Conservation (phyloP, 2,329 filamentous ascomycete genomes). For the Elsinoe batatas region DNA sequence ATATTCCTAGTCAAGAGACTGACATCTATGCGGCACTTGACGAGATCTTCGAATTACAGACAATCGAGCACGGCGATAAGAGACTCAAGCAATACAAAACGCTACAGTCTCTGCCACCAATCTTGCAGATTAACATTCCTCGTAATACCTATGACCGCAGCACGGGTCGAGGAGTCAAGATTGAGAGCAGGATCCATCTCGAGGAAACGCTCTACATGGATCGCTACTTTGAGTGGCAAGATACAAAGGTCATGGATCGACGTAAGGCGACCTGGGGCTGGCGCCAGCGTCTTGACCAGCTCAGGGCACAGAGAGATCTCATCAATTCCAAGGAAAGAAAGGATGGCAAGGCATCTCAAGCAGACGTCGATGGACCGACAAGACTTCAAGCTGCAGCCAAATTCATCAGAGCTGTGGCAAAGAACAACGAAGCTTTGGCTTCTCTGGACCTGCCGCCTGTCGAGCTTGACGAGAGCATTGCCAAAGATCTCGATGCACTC, state of each 20-base stretch:
- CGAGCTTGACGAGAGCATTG: constrained; percentile 33
- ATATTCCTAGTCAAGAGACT: constrained; percentile 47
- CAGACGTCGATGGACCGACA: constrained; percentile 22
- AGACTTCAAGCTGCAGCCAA: constrained; percentile 27
- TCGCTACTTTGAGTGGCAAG: constrained; percentile 64
- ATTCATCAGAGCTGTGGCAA: constrained; percentile 35
- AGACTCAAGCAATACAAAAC: constrained; percentile 56
- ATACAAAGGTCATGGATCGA: constrained; percentile 51
- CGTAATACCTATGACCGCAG: constrained; percentile 56
- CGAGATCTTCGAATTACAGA: constrained; percentile 71
- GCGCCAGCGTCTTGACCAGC: constrained; percentile 47
- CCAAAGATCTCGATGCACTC: constrained; percentile 36
- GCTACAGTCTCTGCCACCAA: constrained; percentile 55
- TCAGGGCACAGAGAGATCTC: constrained; percentile 24
- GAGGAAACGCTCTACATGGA: constrained; percentile 77
- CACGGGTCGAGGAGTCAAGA: constrained; percentile 52
- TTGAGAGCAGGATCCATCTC: constrained; percentile 67
- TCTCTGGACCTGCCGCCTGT: constrained; percentile 30
- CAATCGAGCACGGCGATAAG: constrained; percentile 47
- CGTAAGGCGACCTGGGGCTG: constrained; percentile 66
- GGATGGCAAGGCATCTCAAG: neutral
- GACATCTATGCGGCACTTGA: constrained; percentile 79
- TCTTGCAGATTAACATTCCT: constrained; percentile 84
- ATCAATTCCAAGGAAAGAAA: constrained; percentile 13
- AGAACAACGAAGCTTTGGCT: constrained; percentile 30